Conservation (phyloP, 2,329 filamentous ascomycete species). For the Trichophyton rubrum region DNA sequence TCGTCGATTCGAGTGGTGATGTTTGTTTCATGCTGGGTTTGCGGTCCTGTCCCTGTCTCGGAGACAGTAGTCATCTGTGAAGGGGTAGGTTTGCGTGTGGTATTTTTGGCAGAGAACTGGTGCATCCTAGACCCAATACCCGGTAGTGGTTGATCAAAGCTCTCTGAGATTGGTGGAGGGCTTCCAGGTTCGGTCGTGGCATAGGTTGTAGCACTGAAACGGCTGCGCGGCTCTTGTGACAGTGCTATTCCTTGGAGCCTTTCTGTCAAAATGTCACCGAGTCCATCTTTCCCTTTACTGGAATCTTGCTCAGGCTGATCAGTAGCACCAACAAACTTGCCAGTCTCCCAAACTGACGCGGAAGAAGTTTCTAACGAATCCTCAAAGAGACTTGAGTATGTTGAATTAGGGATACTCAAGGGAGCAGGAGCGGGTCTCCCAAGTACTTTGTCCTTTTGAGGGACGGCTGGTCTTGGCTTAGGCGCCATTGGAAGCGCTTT, state of each 20-base stretch:
- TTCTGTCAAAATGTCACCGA: conserved; percentile 12
- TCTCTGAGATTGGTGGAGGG: conserved; percentile 27
- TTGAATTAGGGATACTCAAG: conserved; percentile 20
- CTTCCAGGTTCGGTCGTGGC: conserved; percentile 40
- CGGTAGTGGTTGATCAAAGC: conserved; percentile 23
- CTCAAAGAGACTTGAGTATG: background rate
- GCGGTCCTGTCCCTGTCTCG: conserved; percentile 45
- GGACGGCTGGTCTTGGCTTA: conserved; percentile 31
- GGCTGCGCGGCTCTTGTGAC: conserved; percentile 44
- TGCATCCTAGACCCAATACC: conserved; percentile 27
- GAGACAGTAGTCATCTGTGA: conserved; percentile 19
- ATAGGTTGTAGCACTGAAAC: conserved; percentile 54
- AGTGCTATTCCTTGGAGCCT: conserved; percentile 26
- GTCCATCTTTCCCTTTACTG: background rate
- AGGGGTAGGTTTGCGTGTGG: conserved; percentile 33
- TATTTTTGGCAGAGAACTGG: conserved; percentile 23
- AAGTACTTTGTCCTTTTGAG: conserved; percentile 27
- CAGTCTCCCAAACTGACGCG: background rate
- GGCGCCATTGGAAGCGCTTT: conserved; percentile 4
- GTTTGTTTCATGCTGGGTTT: conserved; percentile 48
- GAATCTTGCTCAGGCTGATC: background rate
- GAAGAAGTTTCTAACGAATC: background rate
- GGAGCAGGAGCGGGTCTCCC: conserved; percentile 21
- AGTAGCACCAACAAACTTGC: background rate
- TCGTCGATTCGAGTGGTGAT: conserved; percentile 53